Evolutionary conservation across 176 grass and related monocot genomes (phyloP), one percentile per base, ranked within the genome.

Genomic region (Pharus latifolius): DNA sequence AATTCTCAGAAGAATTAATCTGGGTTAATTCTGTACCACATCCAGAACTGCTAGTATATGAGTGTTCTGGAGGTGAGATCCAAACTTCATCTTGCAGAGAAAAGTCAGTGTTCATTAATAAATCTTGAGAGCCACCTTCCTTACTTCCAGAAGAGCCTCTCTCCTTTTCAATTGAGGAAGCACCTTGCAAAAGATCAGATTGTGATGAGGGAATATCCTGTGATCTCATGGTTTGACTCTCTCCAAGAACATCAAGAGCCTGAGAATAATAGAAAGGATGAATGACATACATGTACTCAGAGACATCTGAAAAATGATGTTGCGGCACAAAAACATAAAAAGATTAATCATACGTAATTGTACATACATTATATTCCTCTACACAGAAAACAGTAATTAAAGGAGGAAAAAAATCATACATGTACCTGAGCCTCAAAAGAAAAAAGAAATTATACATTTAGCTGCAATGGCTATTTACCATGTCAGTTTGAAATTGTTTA

Each of bases 201-300:
- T 67, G 78, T 85, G 89, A 72, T 35, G 91, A 76, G 49, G 81
- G 37, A 61, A 96, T 74, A 60, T 90, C 89, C 74, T 97, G 86
- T 54, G 93, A 97, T 61, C 77, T 90, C 49, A 80, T 75, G 56
- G 45, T 72, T 84, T 88, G 83, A 79, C 83, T 92, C 53, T 90
- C 94, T 80, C 87, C 94, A 63, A 87, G 75, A 87, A 85, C 89
- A 87, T 97, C 86, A 73, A 97, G 79, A 85, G 89, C 94, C 94
- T 97, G 30, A n/a, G 19, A 82, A 77, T 30, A 73, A 54, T 28
- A 73, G 68, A 58, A 24, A 73, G 43, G 48, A 50, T 41, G 16
- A 66, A 42, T 67, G 33, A 78, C 50, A 63, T 63, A 77, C 67
- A 29, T 25, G 70, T 10, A 78, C 38, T 51, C 59, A 72, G 59